These are phyloP conservation scores for Candida succiphila DNA, from an alignment of 805 yeast species.

Conservation along the genomic window DNA sequence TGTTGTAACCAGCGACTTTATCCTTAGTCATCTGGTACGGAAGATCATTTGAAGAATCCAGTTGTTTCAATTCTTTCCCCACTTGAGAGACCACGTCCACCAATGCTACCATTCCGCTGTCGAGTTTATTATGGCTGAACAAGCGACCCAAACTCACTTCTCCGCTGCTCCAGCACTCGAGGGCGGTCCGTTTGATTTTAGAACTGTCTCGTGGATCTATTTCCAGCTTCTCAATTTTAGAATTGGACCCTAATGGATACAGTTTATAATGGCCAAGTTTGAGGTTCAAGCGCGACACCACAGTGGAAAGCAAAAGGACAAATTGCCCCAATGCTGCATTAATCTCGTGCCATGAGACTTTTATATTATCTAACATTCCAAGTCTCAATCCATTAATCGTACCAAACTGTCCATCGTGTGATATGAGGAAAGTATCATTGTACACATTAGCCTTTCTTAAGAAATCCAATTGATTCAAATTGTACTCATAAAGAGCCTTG, in stretches of 20 bases:
- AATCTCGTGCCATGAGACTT: constrained; percentile 83
- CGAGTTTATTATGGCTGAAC: constrained; percentile 68
- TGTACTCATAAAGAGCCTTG: constrained; percentile 50
- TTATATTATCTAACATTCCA: constrained; percentile 52
- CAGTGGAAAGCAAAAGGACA: constrained; percentile 56
- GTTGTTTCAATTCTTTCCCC: constrained; percentile 29
- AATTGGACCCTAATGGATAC: constrained; percentile 77
- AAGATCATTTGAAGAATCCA: constrained; percentile 48
- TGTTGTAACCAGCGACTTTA: constrained; percentile 66
- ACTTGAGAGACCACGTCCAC: constrained; percentile 51
- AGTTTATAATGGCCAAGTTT: constrained; percentile 50
- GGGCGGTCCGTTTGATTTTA: constrained; percentile 26
- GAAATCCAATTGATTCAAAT: constrained; percentile 56
- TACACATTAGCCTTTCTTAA: constrained; percentile 73
- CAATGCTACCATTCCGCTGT: constrained; percentile 72
- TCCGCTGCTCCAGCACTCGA: constrained; percentile 59
- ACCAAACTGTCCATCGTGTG: constrained; percentile 77
- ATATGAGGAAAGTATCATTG: constrained; percentile 73
- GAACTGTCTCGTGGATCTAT: constrained; percentile 23
- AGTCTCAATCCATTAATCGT: constrained; percentile 78
- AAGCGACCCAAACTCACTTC: constrained; percentile 64
- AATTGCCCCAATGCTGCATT: constrained; percentile 89
- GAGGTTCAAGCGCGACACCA: constrained; percentile 46
- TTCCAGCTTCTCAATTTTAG: constrained; percentile 55
- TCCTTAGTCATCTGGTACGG: constrained; percentile 71